Evolutionary conservation across 208 protist genomes (phyloP), one percentile per base, ranked within the genome.

Genomic region (Vickermania ingenoplastis): DNA sequence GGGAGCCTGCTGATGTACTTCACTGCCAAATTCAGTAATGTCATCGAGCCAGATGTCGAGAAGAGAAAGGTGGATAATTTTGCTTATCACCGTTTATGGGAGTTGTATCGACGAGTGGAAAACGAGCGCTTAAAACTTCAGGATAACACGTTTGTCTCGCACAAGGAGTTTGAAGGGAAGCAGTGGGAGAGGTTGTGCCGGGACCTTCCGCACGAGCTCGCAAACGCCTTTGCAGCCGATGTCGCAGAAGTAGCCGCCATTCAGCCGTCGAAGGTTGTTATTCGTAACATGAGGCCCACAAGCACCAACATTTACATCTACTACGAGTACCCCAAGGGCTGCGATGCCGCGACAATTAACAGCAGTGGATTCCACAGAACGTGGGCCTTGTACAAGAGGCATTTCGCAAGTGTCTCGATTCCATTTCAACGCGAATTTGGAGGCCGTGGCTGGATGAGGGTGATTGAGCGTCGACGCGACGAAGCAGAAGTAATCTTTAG

Each of bases 1-100:
- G 50, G 50, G 7, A 54, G 50, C 22, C 23, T 54, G 50, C 50
- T 54, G 21, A 54, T 54, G 13, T 11, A 54, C 23, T 54, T 54
- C 22, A 26, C 13, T 17, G 50, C 24, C 11, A 54, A 13, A 7
- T 54, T 54, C 23, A 45, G 17, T 7, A 7, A 45, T 45, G 36
- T 45, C 11, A 45, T 45, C 7, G 36, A 45, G 7, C 11, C 17
- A 17, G 36, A 45, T n/a, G 36, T 17, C 7, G 11, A 45, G 36
- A 45, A 45, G 36, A 45, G 17, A 17, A 17, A n/a, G 11, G 17
- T 17, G 17, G 36, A 45, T 17, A 45, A 45, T 45, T 45, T 45
- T 45, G 36, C 36, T 7, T 45, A 45, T 45, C 36, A 45, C 36
- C 36, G 36, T 45, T 45, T 45, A 17, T 45, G 36, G 36, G 36